Conservation (phyloP, 2,329 filamentous ascomycete species). For the Diaporthe ampelina region DNA sequence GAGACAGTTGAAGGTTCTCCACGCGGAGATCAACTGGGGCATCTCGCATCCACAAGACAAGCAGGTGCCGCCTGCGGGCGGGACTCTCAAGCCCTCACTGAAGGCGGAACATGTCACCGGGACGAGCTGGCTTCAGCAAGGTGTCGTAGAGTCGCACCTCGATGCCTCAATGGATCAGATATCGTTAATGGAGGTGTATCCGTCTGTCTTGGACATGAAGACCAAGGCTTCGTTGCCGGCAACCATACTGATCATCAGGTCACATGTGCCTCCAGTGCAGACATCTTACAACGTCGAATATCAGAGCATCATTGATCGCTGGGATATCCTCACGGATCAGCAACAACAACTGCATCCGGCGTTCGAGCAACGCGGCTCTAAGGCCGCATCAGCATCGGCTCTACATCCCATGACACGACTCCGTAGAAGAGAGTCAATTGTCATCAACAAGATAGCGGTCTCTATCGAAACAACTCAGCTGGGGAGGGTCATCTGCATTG, state of each 20-base stretch:
- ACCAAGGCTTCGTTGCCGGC: conserved; percentile 70
- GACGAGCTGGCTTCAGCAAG: conserved; percentile 69
- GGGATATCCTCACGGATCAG: conserved; percentile 81
- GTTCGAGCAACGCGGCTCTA: conserved; percentile 80
- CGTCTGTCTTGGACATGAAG: conserved; percentile 71
- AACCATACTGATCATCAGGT: conserved; percentile 81
- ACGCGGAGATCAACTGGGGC: conserved; percentile 82
- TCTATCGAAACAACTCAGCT: conserved; percentile 77
- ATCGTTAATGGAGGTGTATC: conserved; percentile 82
- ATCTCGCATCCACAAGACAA: conserved; percentile 69
- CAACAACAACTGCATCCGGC: conserved; percentile 78
- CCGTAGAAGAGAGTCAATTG: conserved; percentile 76
- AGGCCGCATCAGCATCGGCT: conserved; percentile 67
- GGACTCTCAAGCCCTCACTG: conserved; percentile 65
- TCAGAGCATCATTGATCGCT: conserved; percentile 84
- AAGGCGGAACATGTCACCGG: conserved; percentile 69
- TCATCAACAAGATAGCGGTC: conserved; percentile 79
- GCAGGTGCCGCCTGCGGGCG: conserved; percentile 60
- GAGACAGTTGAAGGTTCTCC: conserved; percentile 80
- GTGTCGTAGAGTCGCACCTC: conserved; percentile 56
- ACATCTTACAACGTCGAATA: conserved; percentile 73
- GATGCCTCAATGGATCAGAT: conserved; percentile 72
- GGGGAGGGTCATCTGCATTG: conserved; percentile 79
- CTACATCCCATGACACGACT: conserved; percentile 57
- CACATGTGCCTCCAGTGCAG: conserved; percentile 66